phyloP scores from a whole-genome alignment of 768 basidiomycete species.

The Serendipita sp. region DNA sequence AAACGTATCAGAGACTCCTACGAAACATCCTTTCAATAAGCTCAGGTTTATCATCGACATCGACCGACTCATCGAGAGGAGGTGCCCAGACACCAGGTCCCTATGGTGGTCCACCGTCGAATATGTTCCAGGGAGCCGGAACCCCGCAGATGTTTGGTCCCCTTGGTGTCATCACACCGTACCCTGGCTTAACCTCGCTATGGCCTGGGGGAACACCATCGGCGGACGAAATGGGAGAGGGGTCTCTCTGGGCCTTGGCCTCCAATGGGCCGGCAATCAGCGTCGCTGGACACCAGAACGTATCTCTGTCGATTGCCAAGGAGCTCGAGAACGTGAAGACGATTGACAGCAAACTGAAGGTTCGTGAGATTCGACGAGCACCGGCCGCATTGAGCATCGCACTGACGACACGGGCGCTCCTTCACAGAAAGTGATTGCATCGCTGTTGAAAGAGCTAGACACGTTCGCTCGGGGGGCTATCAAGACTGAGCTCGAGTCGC shows the following conservation, averaged over 20 bases:
- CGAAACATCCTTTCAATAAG: slow-evolving; percentile 54
- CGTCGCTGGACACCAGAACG: neutral
- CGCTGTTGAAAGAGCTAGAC: slow-evolving; percentile 72
- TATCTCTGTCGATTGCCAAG: slow-evolving; percentile 12
- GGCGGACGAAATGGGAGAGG: slow-evolving; percentile 17
- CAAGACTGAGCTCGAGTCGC: slow-evolving; percentile 64
- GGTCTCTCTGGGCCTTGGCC: slow-evolving; percentile 9
- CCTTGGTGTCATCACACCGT: slow-evolving; percentile 55
- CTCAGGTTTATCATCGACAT: neutral
- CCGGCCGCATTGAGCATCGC: neutral
- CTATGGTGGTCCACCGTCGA: neutral
- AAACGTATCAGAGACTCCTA: slow-evolving; percentile 76
- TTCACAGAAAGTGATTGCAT: slow-evolving; percentile 65
- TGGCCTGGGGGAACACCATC: slow-evolving; percentile 30
- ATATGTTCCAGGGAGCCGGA: neutral
- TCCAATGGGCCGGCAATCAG: slow-evolving; percentile 5
- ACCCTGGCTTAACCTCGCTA: slow-evolving; percentile 71
- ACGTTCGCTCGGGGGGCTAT: slow-evolving; percentile 64
- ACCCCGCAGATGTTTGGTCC: slow-evolving; percentile 58
- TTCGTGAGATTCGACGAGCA: slow-evolving; percentile 20
- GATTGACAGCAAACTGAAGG: slow-evolving; percentile 75
- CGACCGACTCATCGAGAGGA: neutral
- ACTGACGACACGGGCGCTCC: neutral
- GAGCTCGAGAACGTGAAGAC: slow-evolving; percentile 64
- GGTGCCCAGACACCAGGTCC: slow-evolving; percentile 1